These are phyloP conservation scores for Lineolata rhizophorae DNA, from an alignment of 495 filamentous ascomycete species.

Conservation along the genomic window DNA sequence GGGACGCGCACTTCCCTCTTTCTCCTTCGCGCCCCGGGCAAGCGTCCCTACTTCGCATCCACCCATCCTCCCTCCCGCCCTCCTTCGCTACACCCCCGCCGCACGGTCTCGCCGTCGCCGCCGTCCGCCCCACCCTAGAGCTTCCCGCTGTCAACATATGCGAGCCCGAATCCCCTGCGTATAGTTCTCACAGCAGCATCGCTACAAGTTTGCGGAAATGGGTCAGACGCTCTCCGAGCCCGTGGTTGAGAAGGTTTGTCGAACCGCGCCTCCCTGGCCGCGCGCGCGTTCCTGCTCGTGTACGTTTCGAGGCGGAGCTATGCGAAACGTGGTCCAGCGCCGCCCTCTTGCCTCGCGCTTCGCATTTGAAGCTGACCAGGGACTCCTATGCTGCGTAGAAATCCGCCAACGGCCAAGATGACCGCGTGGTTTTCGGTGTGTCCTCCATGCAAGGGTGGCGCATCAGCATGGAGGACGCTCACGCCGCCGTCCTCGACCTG, in stretches of 20 bases:
- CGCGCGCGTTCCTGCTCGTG: too few relatives aligned
- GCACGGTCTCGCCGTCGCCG: too few relatives aligned
- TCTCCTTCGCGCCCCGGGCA: too few relatives aligned
- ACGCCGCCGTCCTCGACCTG: conserved; percentile 73
- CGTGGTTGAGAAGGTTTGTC: conserved; percentile 88
- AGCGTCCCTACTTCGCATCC: too few relatives aligned
- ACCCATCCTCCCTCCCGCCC: too few relatives aligned
- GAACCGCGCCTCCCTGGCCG: conserved; percentile 4
- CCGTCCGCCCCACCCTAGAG: too few relatives aligned
- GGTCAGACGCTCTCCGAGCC: conserved; percentile 99
- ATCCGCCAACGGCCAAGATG: conserved; percentile 80
- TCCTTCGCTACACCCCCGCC: too few relatives aligned
- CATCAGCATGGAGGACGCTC: conserved; percentile 97
- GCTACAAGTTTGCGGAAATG: conserved; percentile 34
- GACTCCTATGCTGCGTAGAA: conserved; percentile 26
- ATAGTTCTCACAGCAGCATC: too few relatives aligned
- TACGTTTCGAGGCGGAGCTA: too few relatives aligned
- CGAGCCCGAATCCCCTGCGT: too few relatives aligned
- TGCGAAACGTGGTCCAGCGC: conserved; percentile 1
- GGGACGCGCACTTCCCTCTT: too few relatives aligned
- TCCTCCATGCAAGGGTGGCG: conserved; percentile 99
- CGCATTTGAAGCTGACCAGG: background rate
- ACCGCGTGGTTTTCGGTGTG: conserved; percentile 74
- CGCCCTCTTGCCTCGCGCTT: background rate
- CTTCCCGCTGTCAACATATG: too few relatives aligned